Evolutionary conservation across 768 basidiomycete species (phyloP).

Genomic region (Auricularia cornea): DNA sequence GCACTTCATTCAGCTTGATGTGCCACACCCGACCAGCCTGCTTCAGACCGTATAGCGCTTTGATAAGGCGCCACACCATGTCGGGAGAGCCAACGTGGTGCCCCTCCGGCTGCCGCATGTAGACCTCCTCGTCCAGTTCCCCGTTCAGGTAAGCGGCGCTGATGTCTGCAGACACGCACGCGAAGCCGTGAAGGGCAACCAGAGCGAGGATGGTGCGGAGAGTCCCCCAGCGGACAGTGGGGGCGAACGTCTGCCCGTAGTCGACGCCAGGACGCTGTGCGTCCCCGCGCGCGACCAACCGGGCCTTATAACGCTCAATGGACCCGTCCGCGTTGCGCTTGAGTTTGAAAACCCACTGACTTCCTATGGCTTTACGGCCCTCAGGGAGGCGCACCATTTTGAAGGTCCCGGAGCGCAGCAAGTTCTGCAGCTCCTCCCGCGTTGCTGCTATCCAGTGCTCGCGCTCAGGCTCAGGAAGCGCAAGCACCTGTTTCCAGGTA

Average conservation of each 20-base stretch:
- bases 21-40: constrained; percentile 33
- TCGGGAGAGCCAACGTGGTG: constrained; percentile 5
- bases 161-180: constrained; percentile 6
- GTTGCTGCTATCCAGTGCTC: constrained; percentile 16
- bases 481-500: background rate
- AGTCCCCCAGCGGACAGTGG: constrained; percentile 17
- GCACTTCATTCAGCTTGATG: constrained; percentile 6
- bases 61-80: constrained; percentile 14
- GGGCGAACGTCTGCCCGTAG: constrained; percentile 27
- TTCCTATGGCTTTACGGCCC: constrained; percentile 14
- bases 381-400: constrained; percentile 14
- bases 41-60: constrained; percentile 37
- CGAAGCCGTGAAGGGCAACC: constrained; percentile 9
- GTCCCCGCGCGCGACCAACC: constrained; percentile 33
- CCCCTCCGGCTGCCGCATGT: constrained; percentile 22
- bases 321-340: constrained; percentile 19
- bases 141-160: constrained; percentile 11
- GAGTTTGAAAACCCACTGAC: constrained; percentile 18
- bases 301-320: constrained; percentile 21
- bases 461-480: background rate
- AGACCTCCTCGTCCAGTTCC: constrained; percentile 14
- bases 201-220: constrained; percentile 19
- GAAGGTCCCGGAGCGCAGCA: constrained; percentile 25
- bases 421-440: constrained; percentile 16
- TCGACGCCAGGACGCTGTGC: constrained; percentile 28